These are phyloP conservation scores for Ampelocalamus luodianensis DNA, from an alignment of 176 grass and related monocot species.

Conservation along the genomic window DNA sequence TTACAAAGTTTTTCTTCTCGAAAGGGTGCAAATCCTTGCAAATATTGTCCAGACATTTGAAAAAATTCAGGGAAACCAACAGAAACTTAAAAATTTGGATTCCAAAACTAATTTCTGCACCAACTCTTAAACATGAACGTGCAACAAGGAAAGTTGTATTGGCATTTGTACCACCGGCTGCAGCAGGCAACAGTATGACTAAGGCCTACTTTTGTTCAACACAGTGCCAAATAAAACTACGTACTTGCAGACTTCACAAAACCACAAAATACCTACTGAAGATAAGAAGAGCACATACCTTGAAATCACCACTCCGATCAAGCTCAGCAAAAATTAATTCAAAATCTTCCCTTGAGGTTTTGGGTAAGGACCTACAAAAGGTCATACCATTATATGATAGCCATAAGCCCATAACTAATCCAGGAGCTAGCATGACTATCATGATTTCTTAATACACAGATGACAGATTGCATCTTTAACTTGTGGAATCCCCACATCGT, in stretches of 20 bases:
- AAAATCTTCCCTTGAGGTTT: slow-evolving; percentile 95
- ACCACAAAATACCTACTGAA: background rate
- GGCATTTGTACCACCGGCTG: background rate
- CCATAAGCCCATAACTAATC: slow-evolving; percentile 5
- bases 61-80: background rate
- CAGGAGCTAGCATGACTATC: slow-evolving; percentile 35
- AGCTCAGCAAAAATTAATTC: slow-evolving; percentile 92
- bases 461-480: background rate
- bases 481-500: background rate
- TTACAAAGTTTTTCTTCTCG: background rate
- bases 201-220: slow-evolving; percentile 29
- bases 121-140: slow-evolving; percentile 4
- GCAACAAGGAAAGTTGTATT: slow-evolving; percentile 24
- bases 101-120: background rate
- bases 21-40: background rate
- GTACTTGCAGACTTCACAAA: background rate
- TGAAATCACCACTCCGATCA: slow-evolving; percentile 96
- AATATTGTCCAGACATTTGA: background rate
- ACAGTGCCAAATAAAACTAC: background rate
- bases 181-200: slow-evolving; percentile 5
- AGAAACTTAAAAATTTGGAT: background rate
- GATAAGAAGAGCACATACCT: slow-evolving; percentile 57
- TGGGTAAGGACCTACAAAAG: slow-evolving; percentile 84
- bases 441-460: slow-evolving; percentile 19
- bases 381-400: slow-evolving; percentile 44